These are phyloP conservation scores for Pyrus communis DNA, from an alignment of 306 rosid genomes.

Conservation along the genomic window DNA sequence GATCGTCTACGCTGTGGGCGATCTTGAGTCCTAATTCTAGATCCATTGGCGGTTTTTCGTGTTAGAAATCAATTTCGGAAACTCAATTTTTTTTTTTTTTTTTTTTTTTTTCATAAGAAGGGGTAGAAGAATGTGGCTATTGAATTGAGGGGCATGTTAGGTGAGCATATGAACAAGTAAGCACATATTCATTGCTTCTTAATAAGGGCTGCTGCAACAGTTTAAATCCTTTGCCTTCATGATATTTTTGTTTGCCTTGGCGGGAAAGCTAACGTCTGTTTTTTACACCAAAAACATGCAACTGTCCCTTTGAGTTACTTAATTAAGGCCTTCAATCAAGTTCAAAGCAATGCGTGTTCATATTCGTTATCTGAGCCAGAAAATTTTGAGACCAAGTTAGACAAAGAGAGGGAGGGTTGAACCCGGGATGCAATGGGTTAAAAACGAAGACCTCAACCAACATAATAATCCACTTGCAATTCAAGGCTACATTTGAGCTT, in stretches of 20 bases:
- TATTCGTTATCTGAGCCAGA: too few relatives aligned
- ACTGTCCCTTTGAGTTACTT: too few relatives aligned
- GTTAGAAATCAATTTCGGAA: background rate
- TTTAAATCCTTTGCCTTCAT: background rate
- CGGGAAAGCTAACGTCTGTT: constrained; percentile 16
- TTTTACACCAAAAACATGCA: constrained; percentile 1
- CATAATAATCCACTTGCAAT: too few relatives aligned
- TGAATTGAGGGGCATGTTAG: background rate
- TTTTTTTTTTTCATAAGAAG: background rate
- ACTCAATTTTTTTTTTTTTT: background rate
- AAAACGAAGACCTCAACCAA: too few relatives aligned
- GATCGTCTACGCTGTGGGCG: constrained; percentile 41
- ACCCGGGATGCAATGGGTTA: too few relatives aligned
- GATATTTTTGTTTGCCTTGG: constrained; percentile 8
- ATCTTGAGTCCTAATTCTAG: constrained; percentile 63
- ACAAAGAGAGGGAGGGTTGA: too few relatives aligned
- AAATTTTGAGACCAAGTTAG: too few relatives aligned
- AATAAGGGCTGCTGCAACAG: background rate
- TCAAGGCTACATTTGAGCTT: too few relatives aligned
- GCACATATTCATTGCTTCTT: constrained; percentile 62
- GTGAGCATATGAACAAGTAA: constrained; percentile 20
- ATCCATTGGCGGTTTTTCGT: constrained; percentile 34
- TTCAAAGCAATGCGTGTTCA: too few relatives aligned
- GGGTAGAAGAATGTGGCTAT: background rate
- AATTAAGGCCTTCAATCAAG: too few relatives aligned